phyloP scores from a whole-genome alignment of 2,329 filamentous ascomycete species.

The Hymenoscyphus infarciens region DNA sequence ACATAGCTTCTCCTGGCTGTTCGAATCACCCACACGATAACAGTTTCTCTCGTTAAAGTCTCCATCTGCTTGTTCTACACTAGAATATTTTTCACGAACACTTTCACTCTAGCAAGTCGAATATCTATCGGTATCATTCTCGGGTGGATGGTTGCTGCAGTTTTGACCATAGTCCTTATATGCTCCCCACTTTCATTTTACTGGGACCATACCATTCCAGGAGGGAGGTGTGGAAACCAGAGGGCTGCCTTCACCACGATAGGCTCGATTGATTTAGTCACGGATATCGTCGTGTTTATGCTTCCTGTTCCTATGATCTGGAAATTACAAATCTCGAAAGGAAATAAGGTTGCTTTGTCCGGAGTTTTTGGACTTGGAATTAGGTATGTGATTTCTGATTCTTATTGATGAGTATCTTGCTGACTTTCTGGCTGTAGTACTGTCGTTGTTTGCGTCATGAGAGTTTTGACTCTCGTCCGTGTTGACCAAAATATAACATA shows the following conservation, averaged over 20 bases:
- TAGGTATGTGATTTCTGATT: background rate
- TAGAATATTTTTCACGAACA: conserved; percentile 11
- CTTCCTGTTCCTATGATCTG: conserved; percentile 38
- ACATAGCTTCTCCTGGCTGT: conserved; percentile 9
- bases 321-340: conserved; percentile 31
- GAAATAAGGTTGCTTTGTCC: conserved; percentile 9
- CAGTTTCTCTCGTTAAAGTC: conserved; percentile 25
- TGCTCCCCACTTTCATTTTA: conserved; percentile 9
- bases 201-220: conserved; percentile 9
- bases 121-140: conserved; percentile 7
- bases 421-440: conserved; percentile 1
- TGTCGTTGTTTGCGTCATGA: conserved; percentile 8
- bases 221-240: conserved; percentile 8
- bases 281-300: conserved; percentile 31
- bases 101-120: conserved; percentile 4
- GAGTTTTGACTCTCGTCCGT: conserved; percentile 8
- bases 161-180: conserved; percentile 4
- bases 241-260: conserved; percentile 17
- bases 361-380: conserved; percentile 12
- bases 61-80: conserved; percentile 27
- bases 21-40: conserved; percentile 6
- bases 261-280: conserved; percentile 9
- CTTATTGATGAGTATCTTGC: too few species aligned
- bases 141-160: conserved; percentile 3
- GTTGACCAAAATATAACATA: conserved; percentile 10